Percentiles rank a stretch among this genome's conserved stretches.
Evolutionary conservation across 2,329 filamentous ascomycete genomes (phyloP).

Genomic region (Alternaria triticina): DNA sequence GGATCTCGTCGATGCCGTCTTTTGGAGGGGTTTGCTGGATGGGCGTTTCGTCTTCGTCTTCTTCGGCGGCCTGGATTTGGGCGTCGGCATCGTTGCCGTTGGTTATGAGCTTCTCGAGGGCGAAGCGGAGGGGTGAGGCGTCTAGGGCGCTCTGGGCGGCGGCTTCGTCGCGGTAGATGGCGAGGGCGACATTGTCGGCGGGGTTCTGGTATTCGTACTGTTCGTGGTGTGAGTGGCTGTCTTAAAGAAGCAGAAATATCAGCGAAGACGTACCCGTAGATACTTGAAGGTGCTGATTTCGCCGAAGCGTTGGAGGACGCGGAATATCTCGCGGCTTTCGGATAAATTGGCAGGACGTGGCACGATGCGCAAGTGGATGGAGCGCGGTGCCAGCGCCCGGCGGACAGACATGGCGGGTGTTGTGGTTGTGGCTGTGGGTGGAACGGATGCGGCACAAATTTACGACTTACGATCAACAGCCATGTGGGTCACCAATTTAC

Average conservation of each 20-base stretch:
- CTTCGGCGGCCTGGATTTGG: background rate
- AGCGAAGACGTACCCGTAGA: slow-evolving; percentile 42
- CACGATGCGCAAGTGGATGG: slow-evolving; percentile 55
- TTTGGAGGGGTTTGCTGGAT: slow-evolving; percentile 8
- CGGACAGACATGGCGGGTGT: slow-evolving; percentile 37
- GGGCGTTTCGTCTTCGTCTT: slow-evolving; percentile 15
- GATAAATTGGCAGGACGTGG: slow-evolving; percentile 56
- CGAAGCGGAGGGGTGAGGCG: slow-evolving; percentile 55
- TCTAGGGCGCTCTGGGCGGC: slow-evolving; percentile 52
- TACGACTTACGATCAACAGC: slow-evolving; percentile 9
- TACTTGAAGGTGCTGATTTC: slow-evolving; percentile 57
- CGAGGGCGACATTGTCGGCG: slow-evolving; percentile 53
- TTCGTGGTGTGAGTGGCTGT: background rate
- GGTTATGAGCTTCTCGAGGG: slow-evolving; percentile 45
- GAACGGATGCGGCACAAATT: slow-evolving; percentile 4
- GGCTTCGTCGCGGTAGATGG: slow-evolving; percentile 53
- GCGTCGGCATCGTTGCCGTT: background rate
- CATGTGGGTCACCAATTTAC: slow-evolving; percentile 30
- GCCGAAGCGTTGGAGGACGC: slow-evolving; percentile 57
- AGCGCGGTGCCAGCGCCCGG: slow-evolving; percentile 46
- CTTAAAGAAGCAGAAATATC: background rate
- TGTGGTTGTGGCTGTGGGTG: background rate
- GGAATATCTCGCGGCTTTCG: slow-evolving; percentile 58
- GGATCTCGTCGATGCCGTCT: slow-evolving; percentile 39
- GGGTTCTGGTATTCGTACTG: slow-evolving; percentile 54